Percentiles rank a stretch among this genome's conserved stretches.
Conservation (phyloP, 768 basidiomycete species). For the Cystoderma amianthinum region DNA sequence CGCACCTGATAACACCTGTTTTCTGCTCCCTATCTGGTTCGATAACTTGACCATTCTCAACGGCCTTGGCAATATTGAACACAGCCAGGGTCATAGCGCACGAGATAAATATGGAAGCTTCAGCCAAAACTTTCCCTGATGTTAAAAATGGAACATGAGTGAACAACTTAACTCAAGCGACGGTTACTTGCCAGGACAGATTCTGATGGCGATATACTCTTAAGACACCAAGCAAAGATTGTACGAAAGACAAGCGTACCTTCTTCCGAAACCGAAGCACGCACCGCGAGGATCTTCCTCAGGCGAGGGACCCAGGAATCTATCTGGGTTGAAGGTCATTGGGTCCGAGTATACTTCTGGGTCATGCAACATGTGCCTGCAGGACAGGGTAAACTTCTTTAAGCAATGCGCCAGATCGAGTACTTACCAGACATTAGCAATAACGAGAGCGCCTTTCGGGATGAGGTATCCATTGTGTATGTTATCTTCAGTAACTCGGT, state of each 20-base stretch:
- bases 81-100: constrained; percentile 33
- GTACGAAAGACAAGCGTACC: constrained; percentile 17
- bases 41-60: constrained; percentile 16
- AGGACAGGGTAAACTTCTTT: neutral
- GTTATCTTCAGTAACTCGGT: constrained; percentile 34
- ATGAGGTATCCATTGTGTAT: constrained; percentile 35
- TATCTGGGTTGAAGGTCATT: constrained; percentile 35
- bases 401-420: neutral
- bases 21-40: constrained; percentile 33
- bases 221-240: neutral
- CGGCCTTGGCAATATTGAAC: constrained; percentile 27
- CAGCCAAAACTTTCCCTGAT: constrained; percentile 29
- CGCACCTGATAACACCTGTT: constrained; percentile 39
- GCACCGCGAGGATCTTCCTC: constrained; percentile 35
- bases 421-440: constrained; percentile 25
- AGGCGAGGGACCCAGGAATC: constrained; percentile 34
- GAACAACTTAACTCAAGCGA: constrained; percentile 4
- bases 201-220: constrained; percentile 12
- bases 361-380: constrained; percentile 36
- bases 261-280: constrained; percentile 51
- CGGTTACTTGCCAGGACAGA: constrained; percentile 22
- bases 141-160: neutral
- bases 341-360: constrained; percentile 34
- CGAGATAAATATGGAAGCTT: constrained; percentile 33
- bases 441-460: constrained; percentile 30